Conservation (phyloP, 1,139 yeast genomes). For the Geotrichum reessii region DNA sequence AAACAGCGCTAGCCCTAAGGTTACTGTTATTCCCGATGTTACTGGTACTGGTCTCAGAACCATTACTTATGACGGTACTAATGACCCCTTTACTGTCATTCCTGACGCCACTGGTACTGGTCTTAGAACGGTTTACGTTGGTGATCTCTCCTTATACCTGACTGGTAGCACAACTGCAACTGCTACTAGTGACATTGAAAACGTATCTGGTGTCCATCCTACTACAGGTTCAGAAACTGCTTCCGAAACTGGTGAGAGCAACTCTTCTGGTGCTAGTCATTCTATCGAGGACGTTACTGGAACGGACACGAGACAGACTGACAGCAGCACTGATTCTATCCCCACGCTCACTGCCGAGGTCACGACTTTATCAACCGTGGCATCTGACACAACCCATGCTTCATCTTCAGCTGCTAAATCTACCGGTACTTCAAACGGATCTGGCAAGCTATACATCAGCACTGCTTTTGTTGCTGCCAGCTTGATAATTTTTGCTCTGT, state of each 20-base stretch:
- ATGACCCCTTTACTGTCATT: background rate
- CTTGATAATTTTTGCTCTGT: background rate
- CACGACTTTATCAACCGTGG: constrained; percentile 5
- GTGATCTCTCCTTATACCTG: background rate
- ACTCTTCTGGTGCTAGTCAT: background rate
- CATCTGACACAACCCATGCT: background rate
- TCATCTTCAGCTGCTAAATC: background rate
- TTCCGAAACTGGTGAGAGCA: constrained; percentile 1
- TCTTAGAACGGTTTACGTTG: background rate
- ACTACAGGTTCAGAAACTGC: background rate
- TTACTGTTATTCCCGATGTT: background rate
- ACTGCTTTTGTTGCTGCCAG: background rate
- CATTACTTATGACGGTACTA: background rate
- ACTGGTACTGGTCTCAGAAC: background rate
- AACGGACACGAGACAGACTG: background rate
- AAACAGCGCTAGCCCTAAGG: background rate
- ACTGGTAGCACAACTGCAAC: background rate
- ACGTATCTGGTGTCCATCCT: constrained; percentile 2
- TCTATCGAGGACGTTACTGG: background rate
- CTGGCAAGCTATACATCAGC: background rate
- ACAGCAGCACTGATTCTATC: background rate
- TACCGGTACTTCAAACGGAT: background rate
- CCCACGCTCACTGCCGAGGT: background rate
- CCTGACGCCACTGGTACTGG: background rate
- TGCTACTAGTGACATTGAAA: background rate